phyloP scores from a whole-genome alignment of 164 flowering plant genomes.

The Tetrastigma voinierianum region DNA sequence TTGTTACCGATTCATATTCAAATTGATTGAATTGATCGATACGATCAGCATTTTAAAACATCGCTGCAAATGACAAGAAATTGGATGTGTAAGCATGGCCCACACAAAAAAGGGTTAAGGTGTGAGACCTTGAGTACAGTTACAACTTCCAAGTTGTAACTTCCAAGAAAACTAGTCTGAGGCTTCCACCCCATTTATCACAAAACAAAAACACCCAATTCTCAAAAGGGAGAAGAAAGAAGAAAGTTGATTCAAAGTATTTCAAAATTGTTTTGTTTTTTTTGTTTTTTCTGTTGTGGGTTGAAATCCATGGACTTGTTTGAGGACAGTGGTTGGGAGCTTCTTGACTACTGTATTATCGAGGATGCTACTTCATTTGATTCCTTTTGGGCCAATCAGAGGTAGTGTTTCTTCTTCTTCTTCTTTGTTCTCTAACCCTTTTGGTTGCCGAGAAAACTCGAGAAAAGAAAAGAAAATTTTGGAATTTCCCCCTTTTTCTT shows the following conservation, averaged over 20 bases:
- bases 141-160: no score
- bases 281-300: neutral
- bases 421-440: neutral
- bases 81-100: no score
- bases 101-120: no score
- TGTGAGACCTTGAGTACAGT: no score
- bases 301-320: conserved; percentile 30
- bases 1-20: no score
- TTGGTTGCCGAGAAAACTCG: neutral
- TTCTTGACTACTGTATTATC: conserved; percentile 30
- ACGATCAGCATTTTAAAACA: no score
- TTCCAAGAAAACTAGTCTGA: no score
- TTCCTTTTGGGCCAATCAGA: conserved; percentile 31
- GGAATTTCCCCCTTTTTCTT: no score
- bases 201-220: no score
- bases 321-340: conserved; percentile 36
- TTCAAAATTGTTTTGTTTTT: neutral
- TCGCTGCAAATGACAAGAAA: no score
- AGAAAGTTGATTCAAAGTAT: neutral
- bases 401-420: conserved; percentile 10
- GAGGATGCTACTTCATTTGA: conserved; percentile 27
- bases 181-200: no score
- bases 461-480: neutral
- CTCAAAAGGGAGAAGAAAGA: neutral
- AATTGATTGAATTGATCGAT: no score